These are phyloP conservation scores for Nicotiana knightiana DNA, from an alignment of 257 asterid species.

Conservation along the genomic window DNA sequence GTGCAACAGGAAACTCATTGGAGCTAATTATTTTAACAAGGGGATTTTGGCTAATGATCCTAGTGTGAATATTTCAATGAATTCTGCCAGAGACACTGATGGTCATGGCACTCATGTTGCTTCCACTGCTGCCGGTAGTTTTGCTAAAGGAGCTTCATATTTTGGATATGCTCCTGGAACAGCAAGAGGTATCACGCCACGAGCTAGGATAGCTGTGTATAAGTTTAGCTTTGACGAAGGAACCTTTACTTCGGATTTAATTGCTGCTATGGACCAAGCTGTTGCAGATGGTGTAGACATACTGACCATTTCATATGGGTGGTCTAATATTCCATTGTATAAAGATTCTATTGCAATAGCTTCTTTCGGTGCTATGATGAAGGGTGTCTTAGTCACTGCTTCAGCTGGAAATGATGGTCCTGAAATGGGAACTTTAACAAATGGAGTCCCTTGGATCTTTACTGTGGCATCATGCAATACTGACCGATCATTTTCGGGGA, in stretches of 20 bases:
- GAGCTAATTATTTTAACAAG: slow-evolving; percentile 17
- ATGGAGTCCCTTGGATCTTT: slow-evolving; percentile 33
- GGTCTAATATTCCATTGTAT: neutral
- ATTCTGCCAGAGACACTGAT: slow-evolving; percentile 9
- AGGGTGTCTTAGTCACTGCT: slow-evolving; percentile 27
- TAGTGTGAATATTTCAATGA: neutral
- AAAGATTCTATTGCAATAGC: slow-evolving; percentile 31
- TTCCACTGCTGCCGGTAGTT: slow-evolving; percentile 6
- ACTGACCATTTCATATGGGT: slow-evolving; percentile 14
- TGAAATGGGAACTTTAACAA: neutral
- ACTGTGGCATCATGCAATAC: slow-evolving; percentile 28
- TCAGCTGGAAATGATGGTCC: slow-evolving; percentile 34
- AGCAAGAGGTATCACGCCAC: slow-evolving; percentile 10
- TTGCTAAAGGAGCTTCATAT: slow-evolving; percentile 9
- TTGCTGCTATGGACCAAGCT: slow-evolving; percentile 32
- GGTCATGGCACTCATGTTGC: slow-evolving; percentile 13
- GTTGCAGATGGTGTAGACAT: slow-evolving; percentile 36
- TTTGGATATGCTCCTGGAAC: slow-evolving; percentile 18
- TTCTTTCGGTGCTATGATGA: slow-evolving; percentile 36
- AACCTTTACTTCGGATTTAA: slow-evolving; percentile 1
- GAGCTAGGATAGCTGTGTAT: slow-evolving; percentile 11
- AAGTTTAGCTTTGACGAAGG: slow-evolving; percentile 6
- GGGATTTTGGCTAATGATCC: slow-evolving; percentile 16
- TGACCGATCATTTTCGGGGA: slow-evolving; percentile 32
- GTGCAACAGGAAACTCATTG: slow-evolving; percentile 22